A percentile compares a stretch with the other conserved stretches of the same genome.
These are phyloP conservation scores for Aspergillus niger DNA, from an alignment of 2,329 filamentous ascomycete genomes.

Conservation along the genomic window DNA sequence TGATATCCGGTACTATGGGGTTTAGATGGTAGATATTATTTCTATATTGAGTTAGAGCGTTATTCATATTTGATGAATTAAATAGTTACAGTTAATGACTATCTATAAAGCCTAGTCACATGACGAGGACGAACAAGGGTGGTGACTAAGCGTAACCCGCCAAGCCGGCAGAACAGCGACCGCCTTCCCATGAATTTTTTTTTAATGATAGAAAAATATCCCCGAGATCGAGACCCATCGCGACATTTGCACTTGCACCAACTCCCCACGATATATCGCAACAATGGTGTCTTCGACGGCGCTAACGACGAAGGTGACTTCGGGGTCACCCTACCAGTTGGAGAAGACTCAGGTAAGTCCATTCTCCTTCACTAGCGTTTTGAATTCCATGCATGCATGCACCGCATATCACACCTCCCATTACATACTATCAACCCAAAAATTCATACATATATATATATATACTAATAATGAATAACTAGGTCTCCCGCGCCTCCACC, in stretches of 20 bases:
- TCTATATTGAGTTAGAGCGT: too few species aligned
- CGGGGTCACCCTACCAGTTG: conserved; percentile 51
- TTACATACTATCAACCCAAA: too few species aligned
- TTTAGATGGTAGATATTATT: too few species aligned
- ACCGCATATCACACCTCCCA: not conserved
- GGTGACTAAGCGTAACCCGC: conserved; percentile 9
- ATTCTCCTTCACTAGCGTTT: not conserved
- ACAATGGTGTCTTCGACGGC: conserved; percentile 46
- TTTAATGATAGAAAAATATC: conserved; percentile 16
- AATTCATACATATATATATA: too few species aligned
- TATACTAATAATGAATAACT: conserved; percentile 2
- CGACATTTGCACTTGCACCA: conserved; percentile 29
- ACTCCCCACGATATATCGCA: conserved; percentile 20
- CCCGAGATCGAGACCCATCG: conserved; percentile 17
- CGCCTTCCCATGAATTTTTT: conserved; percentile 44
- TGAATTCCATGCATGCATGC: not conserved
- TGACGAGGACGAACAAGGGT: too few species aligned
- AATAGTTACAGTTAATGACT: too few species aligned
- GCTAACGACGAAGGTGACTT: conserved; percentile 44
- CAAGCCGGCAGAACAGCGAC: conserved; percentile 37
- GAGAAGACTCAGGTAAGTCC: conserved; percentile 48
- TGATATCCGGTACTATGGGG: not conserved
- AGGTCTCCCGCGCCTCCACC: conserved; percentile 62
- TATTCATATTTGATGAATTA: too few species aligned
- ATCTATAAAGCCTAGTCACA: too few species aligned